A percentile compares a stretch with the other conserved stretches of the same genome.
These are phyloP conservation scores for Coemansia sp. DNA, from an alignment of 192 early-diverging fungal species.

Conservation along the genomic window DNA sequence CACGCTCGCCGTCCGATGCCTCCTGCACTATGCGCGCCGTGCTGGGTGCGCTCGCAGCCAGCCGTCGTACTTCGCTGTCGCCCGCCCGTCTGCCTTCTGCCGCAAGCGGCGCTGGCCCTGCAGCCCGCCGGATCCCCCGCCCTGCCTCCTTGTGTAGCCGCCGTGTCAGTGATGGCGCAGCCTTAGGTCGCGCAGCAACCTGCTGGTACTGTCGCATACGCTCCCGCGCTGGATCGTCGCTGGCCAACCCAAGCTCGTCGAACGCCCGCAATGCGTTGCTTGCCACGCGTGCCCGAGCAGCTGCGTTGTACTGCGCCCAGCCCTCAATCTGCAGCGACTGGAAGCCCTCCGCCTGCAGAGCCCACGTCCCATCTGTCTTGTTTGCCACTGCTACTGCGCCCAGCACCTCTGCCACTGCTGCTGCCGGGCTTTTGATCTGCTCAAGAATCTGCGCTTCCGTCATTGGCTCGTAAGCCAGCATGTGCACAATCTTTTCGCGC, in stretches of 20 bases:
- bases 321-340: conserved; percentile 54
- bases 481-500: conserved; percentile 35
- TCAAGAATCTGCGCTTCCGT: conserved; percentile 22
- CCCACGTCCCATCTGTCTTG: conserved; percentile 33
- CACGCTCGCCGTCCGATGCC: neutral
- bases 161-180: conserved; percentile 31
- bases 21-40: conserved; percentile 1
- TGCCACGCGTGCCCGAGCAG: conserved; percentile 38
- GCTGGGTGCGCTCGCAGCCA: conserved; percentile 12
- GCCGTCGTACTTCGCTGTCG: neutral
- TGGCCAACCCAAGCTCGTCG: conserved; percentile 50
- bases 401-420: conserved; percentile 22
- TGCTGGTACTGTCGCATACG: conserved; percentile 16
- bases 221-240: conserved; percentile 54
- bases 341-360: conserved; percentile 53
- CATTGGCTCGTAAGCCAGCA: conserved; percentile 24
- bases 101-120: conserved; percentile 7
- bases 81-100: neutral
- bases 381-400: conserved; percentile 2
- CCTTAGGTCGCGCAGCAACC: conserved; percentile 21
- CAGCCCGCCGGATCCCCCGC: conserved; percentile 5
- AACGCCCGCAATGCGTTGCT: conserved; percentile 55
- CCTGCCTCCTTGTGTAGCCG: conserved; percentile 10
- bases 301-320: conserved; percentile 55
- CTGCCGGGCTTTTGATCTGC: conserved; percentile 16